phyloP scores from a whole-genome alignment of 352 stramenopile genomes.

The Pythium rhizo-oryzae region DNA sequence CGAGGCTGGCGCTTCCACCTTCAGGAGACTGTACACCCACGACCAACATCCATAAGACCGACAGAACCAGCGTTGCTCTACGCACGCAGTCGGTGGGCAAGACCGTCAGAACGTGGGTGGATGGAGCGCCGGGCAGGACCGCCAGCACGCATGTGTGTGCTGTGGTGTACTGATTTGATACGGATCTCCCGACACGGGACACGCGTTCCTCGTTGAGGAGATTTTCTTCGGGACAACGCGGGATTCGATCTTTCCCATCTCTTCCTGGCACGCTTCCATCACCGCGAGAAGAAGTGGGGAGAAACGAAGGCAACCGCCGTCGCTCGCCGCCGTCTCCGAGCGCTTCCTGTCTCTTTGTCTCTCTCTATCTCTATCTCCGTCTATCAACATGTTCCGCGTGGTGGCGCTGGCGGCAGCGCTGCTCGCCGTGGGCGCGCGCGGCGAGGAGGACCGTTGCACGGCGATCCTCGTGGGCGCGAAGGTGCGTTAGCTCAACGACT shows the following conservation, averaged over 20 bases:
- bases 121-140: neutral
- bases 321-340: no score
- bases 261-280: neutral
- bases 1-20: neutral
- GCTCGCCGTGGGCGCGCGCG: neutral
- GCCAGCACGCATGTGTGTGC: neutral
- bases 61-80: no score
- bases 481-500: slow-evolving; percentile 18
- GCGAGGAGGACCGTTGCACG: slow-evolving; percentile 63
- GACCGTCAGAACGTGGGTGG: no score
- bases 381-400: neutral
- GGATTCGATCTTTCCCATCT: neutral
- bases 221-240: neutral
- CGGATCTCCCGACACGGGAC: neutral
- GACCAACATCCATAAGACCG: no score
- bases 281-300: neutral
- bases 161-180: neutral
- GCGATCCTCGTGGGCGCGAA: slow-evolving; percentile 81
- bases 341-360: neutral
- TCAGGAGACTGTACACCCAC: neutral
- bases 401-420: neutral
- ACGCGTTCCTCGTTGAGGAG: neutral
- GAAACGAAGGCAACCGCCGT: no score
- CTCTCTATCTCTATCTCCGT: neutral
- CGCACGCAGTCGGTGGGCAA: no score